phyloP scores from a whole-genome alignment of 2,329 filamentous ascomycete species.

The Colletotrichum chlorophyti region DNA sequence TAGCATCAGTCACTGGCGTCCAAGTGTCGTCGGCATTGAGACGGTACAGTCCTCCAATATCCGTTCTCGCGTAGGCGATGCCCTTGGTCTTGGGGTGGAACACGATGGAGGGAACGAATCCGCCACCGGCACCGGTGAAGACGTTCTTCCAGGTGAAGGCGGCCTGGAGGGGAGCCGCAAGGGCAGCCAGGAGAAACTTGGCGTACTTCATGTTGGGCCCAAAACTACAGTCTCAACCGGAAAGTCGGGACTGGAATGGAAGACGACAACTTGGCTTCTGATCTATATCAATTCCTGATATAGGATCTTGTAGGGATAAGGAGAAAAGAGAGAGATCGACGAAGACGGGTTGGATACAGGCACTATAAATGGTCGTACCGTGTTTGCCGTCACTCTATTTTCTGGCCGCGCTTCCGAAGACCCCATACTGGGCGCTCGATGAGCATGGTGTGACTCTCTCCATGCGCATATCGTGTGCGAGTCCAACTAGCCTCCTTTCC shows the following conservation, averaged over 20 bases:
- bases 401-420: neutral
- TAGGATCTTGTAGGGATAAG: neutral
- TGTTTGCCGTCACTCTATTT: neutral
- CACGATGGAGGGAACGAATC: conserved; percentile 62
- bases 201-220: conserved; percentile 23
- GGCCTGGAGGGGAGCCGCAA: conserved; percentile 36
- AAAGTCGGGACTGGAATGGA: neutral
- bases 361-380: conserved; percentile 2
- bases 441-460: neutral
- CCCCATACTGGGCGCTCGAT: too few relatives aligned
- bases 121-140: conserved; percentile 62
- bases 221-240: neutral
- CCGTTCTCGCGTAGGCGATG: conserved; percentile 62
- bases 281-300: neutral
- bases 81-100: conserved; percentile 60
- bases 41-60: conserved; percentile 64
- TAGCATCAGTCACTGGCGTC: conserved; percentile 57
- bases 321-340: neutral
- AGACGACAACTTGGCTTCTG: neutral
- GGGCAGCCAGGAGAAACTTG: conserved; percentile 21
- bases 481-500: too few relatives aligned
- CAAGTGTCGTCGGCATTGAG: conserved; percentile 63
- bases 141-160: conserved; percentile 56
- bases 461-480: too few relatives aligned
- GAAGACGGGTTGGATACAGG: neutral